phyloP scores from a whole-genome alignment of 768 basidiomycete genomes.

The Tricholoma furcatifolium region DNA sequence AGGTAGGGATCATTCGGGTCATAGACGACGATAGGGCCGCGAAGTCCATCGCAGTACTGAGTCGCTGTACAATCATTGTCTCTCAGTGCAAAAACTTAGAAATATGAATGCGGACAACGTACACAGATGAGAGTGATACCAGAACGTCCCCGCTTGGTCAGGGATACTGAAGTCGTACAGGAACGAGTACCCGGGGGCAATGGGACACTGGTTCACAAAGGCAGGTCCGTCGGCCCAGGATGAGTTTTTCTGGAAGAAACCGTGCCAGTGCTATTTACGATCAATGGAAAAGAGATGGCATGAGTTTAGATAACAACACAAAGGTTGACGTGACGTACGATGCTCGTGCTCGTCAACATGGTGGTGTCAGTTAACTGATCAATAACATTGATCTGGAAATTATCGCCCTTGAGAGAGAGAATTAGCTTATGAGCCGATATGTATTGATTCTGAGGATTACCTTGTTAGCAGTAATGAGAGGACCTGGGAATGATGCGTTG shows the following conservation, averaged over 20 bases:
- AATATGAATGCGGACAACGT: not conserved
- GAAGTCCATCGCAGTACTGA: constrained; percentile 8
- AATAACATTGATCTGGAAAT: constrained; percentile 20
- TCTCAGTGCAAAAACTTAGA: too few species aligned
- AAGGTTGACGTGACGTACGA: not conserved
- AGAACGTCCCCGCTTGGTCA: constrained; percentile 3
- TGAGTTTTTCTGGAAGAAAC: not conserved
- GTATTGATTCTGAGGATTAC: constrained; percentile 7
- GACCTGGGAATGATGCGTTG: constrained; percentile 24
- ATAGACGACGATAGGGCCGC: not conserved
- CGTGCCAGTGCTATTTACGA: constrained; percentile 2
- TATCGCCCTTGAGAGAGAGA: constrained; percentile 13
- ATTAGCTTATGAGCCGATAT: not conserved
- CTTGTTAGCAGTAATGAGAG: constrained; percentile 25
- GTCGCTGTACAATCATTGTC: not conserved
- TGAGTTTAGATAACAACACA: too few species aligned
- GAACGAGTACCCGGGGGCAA: not conserved
- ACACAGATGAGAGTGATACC: constrained; percentile 9
- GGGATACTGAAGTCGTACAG: not conserved
- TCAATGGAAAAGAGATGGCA: too few species aligned
- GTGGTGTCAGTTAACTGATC: constrained; percentile 17
- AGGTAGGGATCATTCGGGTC: constrained; percentile 3
- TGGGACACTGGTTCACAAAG: constrained; percentile 1
- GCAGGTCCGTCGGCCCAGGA: constrained; percentile 4
- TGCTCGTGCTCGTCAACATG: constrained; percentile 17